phyloP scores from a whole-genome alignment of 495 filamentous ascomycete genomes.

The Corynascus novoguineensis region DNA sequence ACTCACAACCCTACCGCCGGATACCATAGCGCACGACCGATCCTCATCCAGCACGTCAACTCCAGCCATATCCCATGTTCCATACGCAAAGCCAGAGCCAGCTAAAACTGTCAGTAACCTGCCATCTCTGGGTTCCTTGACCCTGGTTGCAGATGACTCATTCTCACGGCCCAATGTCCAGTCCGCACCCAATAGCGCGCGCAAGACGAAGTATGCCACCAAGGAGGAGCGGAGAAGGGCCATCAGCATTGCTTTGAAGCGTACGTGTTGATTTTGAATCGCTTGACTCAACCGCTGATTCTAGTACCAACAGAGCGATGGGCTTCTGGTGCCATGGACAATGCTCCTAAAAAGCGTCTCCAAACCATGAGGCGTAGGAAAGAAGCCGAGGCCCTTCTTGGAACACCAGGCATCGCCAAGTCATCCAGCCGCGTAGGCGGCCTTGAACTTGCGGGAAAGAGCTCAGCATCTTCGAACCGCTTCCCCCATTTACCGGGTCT shows the following conservation, averaged over 20 bases:
- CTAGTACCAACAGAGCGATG: conserved; percentile 18
- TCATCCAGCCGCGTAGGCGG: not conserved
- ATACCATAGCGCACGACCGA: not conserved
- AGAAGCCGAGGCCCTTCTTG: conserved; percentile 1
- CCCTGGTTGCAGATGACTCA: not conserved
- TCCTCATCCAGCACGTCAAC: not conserved
- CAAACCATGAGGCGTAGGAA: conserved; percentile 11
- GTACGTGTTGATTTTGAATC: no score
- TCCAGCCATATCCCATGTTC: not conserved
- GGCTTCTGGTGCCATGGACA: conserved; percentile 23
- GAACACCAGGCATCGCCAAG: not conserved
- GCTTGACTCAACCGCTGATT: not conserved
- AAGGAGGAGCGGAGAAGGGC: conserved; percentile 20
- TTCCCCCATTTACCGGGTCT: not conserved
- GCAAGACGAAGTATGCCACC: conserved; percentile 11
- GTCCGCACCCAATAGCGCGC: not conserved
- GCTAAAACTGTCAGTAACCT: conserved; percentile 19
- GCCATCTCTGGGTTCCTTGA: not conserved
- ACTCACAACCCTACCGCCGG: not conserved
- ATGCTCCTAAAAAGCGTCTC: conserved; percentile 12
- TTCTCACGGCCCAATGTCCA: not conserved
- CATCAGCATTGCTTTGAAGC: conserved; percentile 12
- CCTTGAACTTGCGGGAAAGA: not conserved
- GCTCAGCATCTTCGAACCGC: not conserved
- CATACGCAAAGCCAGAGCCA: conserved; percentile 12